These are phyloP conservation scores for Phytopythium chamaehyphon DNA, from an alignment of 352 stramenopile species.

Conservation along the genomic window DNA sequence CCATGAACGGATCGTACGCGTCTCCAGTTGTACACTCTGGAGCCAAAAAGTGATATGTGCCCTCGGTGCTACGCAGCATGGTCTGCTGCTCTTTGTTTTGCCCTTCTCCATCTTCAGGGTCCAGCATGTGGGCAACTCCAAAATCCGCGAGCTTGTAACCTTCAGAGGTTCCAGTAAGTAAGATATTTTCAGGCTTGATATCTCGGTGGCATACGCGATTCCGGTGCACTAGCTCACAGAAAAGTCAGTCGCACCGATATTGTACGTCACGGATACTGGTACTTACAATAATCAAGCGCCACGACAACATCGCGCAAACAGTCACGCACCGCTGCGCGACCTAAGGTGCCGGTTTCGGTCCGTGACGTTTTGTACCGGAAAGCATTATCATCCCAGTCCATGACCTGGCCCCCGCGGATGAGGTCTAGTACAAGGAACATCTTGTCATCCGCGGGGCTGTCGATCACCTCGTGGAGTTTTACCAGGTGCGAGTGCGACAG, in stretches of 20 bases:
- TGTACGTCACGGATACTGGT: background rate
- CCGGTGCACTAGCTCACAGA: conserved; percentile 43
- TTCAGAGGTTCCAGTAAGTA: conserved; percentile 38
- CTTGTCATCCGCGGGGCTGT: conserved; percentile 72
- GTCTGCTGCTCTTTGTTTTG: background rate
- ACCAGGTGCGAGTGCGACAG: conserved; percentile 64
- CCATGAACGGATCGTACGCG: conserved; percentile 67
- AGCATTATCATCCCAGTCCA: conserved; percentile 79
- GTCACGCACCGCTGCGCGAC: conserved; percentile 34
- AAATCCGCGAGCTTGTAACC: conserved; percentile 81
- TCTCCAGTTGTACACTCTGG: conserved; percentile 78
- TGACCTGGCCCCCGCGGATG: conserved; percentile 74
- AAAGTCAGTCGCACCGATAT: background rate
- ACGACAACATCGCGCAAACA: conserved; percentile 77
- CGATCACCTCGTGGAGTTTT: conserved; percentile 75
- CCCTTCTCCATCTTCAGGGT: conserved; percentile 26
- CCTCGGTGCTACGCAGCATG: conserved; percentile 69
- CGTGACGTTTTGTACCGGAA: conserved; percentile 47
- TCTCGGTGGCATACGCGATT: conserved; percentile 86
- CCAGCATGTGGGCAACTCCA: conserved; percentile 65
- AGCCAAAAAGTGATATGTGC: conserved; percentile 85
- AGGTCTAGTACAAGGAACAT: conserved; percentile 83
- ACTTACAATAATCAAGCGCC: conserved; percentile 72
- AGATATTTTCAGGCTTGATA: conserved; percentile 79
- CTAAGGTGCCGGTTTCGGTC: conserved; percentile 22